phyloP scores from a whole-genome alignment of 2,329 filamentous ascomycete species.

The Lachnellula suecica region DNA sequence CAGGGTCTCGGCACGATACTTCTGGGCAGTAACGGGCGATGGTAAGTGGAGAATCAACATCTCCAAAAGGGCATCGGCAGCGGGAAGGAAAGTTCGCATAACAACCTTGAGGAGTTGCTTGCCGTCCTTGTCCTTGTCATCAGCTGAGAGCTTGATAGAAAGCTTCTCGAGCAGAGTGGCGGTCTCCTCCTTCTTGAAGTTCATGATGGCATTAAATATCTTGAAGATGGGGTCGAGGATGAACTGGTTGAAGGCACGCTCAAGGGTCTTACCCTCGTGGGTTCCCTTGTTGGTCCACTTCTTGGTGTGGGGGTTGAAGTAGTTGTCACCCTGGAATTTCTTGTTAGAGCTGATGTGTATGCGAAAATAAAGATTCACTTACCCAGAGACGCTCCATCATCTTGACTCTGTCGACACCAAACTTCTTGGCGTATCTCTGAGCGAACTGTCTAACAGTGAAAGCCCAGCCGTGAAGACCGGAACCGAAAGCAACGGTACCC shows the following conservation, averaged over 20 bases:
- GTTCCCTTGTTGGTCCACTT: conserved; percentile 94
- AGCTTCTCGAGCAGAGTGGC: conserved; percentile 85
- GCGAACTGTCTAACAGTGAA: conserved; percentile 99
- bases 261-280: conserved; percentile 82
- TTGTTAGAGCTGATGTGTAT: conserved; percentile 23
- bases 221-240: conserved; percentile 99
- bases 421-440: conserved; percentile 96
- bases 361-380: conserved; percentile 35
- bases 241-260: conserved; percentile 99
- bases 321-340: conserved; percentile 77
- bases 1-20: conserved; percentile 96
- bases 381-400: conserved; percentile 99
- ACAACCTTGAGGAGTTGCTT: conserved; percentile 97
- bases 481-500: conserved; percentile 98
- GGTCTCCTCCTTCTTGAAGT: conserved; percentile 97
- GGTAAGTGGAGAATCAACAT: conserved; percentile 99
- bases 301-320: conserved; percentile 99
- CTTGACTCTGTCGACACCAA: conserved; percentile 99
- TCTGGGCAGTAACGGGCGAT: conserved; percentile 92
- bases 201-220: conserved; percentile 95
- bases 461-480: conserved; percentile 99
- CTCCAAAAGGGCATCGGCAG: conserved; percentile 96
- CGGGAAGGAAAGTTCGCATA: conserved; percentile 98
- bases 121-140: conserved; percentile 93
- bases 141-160: conserved; percentile 81